phyloP scores from a whole-genome alignment of 75 land plant genomes.

The Sequoiadendron giganteum region DNA sequence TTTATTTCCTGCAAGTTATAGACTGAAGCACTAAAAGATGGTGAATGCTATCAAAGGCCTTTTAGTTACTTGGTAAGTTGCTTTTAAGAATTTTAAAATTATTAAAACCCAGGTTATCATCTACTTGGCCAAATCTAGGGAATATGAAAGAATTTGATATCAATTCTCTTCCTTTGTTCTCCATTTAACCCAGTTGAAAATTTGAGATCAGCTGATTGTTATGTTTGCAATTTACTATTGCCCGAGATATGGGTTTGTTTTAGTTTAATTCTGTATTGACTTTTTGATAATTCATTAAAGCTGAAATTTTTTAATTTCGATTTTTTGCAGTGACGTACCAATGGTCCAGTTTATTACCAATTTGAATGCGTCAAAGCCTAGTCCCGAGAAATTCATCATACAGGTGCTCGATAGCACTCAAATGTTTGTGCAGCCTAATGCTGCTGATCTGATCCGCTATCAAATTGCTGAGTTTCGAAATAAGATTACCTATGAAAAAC shows the following conservation, averaged over 20 bases:
- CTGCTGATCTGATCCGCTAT: conserved; percentile 60
- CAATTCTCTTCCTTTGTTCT: background rate
- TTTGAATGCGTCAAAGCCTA: conserved; percentile 62
- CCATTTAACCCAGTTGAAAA: background rate
- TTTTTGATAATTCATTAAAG: background rate
- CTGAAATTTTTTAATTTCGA: background rate
- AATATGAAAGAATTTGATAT: background rate
- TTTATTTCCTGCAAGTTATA: background rate
- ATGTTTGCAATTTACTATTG: background rate
- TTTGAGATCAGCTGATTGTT: background rate
- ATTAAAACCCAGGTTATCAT: background rate
- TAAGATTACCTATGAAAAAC: conserved; percentile 80
- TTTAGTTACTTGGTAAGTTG: conserved; percentile 37
- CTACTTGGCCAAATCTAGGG: background rate
- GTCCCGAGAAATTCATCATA: conserved; percentile 75
- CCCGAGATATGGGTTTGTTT: background rate
- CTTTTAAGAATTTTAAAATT: background rate
- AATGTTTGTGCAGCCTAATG: conserved; percentile 81
- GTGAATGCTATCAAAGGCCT: conserved; percentile 61
- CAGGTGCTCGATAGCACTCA: conserved; percentile 70
- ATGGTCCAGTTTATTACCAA: conserved; percentile 88
- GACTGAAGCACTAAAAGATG: conserved; percentile 17
- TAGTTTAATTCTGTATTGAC: background rate
- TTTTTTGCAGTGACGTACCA: conserved; percentile 71
- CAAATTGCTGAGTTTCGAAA: conserved; percentile 74